A percentile compares a stretch with the other conserved stretches of the same genome.
phyloP scores from a whole-genome alignment of 73 alveolate species.

The Symbiodinium natans region DNA sequence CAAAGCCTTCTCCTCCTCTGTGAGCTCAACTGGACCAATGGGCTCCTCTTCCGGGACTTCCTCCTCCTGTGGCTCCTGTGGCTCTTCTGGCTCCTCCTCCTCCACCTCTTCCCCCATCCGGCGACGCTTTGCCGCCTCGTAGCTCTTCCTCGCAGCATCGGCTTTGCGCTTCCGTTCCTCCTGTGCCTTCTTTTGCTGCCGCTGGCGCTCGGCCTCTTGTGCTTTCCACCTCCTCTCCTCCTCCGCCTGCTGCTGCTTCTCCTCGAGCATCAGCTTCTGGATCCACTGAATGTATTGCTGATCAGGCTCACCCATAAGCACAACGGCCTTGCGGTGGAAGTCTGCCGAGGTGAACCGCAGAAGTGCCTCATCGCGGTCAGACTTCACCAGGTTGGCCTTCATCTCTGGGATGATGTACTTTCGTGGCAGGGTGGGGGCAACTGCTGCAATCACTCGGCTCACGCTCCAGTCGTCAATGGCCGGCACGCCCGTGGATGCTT shows the following conservation, averaged over 20 bases:
- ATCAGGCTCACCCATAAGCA: background rate
- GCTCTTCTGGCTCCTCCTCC: conserved; percentile 4
- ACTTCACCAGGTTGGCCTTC: background rate
- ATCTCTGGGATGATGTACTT: conserved; percentile 8
- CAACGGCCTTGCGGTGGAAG: conserved; percentile 4
- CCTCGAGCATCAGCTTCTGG: conserved; percentile 50
- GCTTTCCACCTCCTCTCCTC: background rate
- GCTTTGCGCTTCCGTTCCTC: conserved; percentile 47
- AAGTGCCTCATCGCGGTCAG: conserved; percentile 2
- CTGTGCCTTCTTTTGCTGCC: background rate
- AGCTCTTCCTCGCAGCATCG: background rate
- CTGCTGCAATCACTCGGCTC: conserved; percentile 25
- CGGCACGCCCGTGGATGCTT: conserved; percentile 54
- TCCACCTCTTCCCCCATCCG: background rate
- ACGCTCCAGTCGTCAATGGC: conserved; percentile 76
- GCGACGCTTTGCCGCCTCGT: conserved; percentile 37
- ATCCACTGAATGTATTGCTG: conserved; percentile 14
- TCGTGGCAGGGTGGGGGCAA: conserved; percentile 53
- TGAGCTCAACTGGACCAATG: background rate
- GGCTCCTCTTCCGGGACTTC: background rate
- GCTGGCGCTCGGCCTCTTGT: background rate
- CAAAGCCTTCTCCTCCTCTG: background rate
- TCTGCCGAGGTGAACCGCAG: background rate
- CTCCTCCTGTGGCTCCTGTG: background rate
- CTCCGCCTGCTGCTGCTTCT: conserved; percentile 27